Evolutionary conservation across 2,329 filamentous ascomycete genomes (phyloP).

Genomic region (Madurella mycetomatis): DNA sequence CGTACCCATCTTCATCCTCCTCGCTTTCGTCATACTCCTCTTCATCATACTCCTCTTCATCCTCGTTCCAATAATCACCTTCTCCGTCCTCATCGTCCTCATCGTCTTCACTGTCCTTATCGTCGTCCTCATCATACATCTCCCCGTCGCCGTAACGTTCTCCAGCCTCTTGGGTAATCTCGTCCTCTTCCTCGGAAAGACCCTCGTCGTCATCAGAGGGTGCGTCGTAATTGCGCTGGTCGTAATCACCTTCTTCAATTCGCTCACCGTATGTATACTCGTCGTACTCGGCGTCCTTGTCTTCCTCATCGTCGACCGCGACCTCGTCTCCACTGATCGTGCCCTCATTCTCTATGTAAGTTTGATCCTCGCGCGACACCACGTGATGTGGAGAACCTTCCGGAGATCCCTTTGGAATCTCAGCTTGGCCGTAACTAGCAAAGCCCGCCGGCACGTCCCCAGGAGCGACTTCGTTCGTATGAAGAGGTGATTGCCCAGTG

Average conservation of each 20-base stretch:
- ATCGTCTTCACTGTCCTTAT: slow-evolving; percentile 22
- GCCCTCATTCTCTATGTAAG: slow-evolving; percentile 7
- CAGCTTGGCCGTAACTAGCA: slow-evolving; percentile 20
- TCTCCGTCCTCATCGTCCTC: slow-evolving; percentile 22
- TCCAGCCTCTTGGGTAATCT: slow-evolving; percentile 19
- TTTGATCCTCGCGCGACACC: neutral
- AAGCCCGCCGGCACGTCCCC: slow-evolving; percentile 23
- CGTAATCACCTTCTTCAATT: slow-evolving; percentile 27
- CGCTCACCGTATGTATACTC: slow-evolving; percentile 19
- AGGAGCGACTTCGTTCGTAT: slow-evolving; percentile 9
- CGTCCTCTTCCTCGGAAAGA: slow-evolving; percentile 22
- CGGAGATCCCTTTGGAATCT: neutral
- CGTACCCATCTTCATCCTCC: slow-evolving; percentile 28
- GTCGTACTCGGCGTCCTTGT: slow-evolving; percentile 18
- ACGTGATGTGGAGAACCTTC: neutral
- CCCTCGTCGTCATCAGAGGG: slow-evolving; percentile 26
- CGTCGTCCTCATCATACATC: slow-evolving; percentile 18
- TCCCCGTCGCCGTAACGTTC: slow-evolving; percentile 21
- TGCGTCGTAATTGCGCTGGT: slow-evolving; percentile 25
- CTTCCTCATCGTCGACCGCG: slow-evolving; percentile 17
- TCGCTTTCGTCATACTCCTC: slow-evolving; percentile 29
- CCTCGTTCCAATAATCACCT: slow-evolving; percentile 22
- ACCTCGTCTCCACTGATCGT: slow-evolving; percentile 5
- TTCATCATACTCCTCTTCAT: slow-evolving; percentile 26
- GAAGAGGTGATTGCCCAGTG: slow-evolving; percentile 12